These are phyloP conservation scores for Solanum gracilifrons DNA, from an alignment of 257 asterid genomes.

Conservation along the genomic window DNA sequence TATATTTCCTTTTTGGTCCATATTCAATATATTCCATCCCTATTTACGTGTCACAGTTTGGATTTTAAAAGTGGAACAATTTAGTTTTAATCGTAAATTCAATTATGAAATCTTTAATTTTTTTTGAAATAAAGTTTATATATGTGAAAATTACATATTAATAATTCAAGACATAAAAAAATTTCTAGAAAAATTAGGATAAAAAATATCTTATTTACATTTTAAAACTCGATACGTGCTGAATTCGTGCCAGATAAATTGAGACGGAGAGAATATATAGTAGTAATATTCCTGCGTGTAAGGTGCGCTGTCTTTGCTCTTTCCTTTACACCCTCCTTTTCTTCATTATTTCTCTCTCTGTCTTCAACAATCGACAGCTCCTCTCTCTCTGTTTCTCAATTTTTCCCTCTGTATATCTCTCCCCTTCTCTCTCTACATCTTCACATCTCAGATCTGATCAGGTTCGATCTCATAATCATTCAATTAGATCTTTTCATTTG, in stretches of 20 bases:
- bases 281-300: not conserved
- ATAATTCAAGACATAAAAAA: not conserved
- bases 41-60: rapidly evolving
- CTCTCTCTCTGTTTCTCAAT: not conserved
- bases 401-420: not conserved
- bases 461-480: not conserved
- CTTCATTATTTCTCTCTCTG: not conserved
- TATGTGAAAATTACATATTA: not conserved
- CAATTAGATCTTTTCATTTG: not conserved
- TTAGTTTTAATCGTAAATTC: too few relatives aligned
- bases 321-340: not conserved
- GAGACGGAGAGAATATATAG: not conserved
- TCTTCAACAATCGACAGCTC: conserved; percentile 2
- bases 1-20: not conserved
- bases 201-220: too few relatives aligned
- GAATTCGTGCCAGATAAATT: not conserved
- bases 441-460: not conserved
- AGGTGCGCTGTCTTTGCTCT: conserved; percentile 8
- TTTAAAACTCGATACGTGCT: not conserved
- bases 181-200: not conserved
- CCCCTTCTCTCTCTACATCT: not conserved
- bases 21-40: too few relatives aligned
- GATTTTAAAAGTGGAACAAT: not conserved
- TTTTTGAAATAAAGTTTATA: not conserved
- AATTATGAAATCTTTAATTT: too few relatives aligned